phyloP scores from a whole-genome alignment of 2,329 filamentous ascomycete species.

The Coniochaeta hoffmannii region DNA sequence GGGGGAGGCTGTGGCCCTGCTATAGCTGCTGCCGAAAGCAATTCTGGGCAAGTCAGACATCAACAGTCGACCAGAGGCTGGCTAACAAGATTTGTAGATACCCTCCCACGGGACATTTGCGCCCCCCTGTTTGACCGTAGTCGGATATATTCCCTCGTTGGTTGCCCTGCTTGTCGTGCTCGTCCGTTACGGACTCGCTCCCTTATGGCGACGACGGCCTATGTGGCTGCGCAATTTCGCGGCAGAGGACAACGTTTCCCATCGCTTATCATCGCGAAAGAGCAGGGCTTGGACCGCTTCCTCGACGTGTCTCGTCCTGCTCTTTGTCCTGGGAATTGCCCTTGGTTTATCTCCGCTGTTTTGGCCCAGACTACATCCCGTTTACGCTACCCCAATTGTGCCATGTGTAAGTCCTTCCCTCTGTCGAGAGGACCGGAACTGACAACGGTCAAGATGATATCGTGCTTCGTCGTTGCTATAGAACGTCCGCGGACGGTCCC shows the following conservation, averaged over 20 bases:
- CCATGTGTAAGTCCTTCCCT: conserved; percentile 26
- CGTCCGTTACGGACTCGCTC: conserved; percentile 21
- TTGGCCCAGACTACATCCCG: too few relatives aligned
- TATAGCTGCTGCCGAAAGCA: conserved; percentile 21
- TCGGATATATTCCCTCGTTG: conserved; percentile 23
- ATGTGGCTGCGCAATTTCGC: conserved; percentile 26
- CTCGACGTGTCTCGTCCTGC: conserved; percentile 1
- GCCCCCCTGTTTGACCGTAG: conserved; percentile 21
- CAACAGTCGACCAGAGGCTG: not conserved
- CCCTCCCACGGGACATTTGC: conserved; percentile 20
- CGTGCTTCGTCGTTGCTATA: conserved; percentile 16
- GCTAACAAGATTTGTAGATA: conserved; percentile 14
- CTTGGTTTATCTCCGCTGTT: not conserved
- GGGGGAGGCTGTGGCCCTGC: conserved; percentile 18
- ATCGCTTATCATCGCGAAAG: not conserved
- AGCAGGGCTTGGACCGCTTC: not conserved
- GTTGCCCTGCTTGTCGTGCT: conserved; percentile 20
- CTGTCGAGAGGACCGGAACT: conserved; percentile 6
- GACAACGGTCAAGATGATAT: conserved; percentile 11
- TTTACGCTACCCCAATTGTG: conserved; percentile 19
- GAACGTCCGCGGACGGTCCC: conserved; percentile 22
- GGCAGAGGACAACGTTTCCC: conserved; percentile 13
- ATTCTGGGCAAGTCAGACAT: conserved; percentile 16
- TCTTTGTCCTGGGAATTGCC: not conserved
- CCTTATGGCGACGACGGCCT: conserved; percentile 24